Percentiles rank a stretch among this genome's conserved stretches.
These are phyloP conservation scores for Hypomyces perniciosus DNA, from an alignment of 2,329 filamentous ascomycete species.

Conservation along the genomic window DNA sequence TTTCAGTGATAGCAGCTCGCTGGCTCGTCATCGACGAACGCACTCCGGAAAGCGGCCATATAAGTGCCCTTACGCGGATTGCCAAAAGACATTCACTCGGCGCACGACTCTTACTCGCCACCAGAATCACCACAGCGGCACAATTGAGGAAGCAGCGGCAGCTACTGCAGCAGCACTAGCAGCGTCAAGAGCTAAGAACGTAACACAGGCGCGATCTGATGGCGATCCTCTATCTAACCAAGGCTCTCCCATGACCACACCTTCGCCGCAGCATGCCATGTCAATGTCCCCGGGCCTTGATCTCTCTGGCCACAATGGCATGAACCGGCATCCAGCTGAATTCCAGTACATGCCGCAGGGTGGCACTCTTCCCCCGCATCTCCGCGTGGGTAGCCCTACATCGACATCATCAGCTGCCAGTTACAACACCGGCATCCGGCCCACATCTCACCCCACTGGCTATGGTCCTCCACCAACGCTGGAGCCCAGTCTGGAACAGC, in stretches of 20 bases:
- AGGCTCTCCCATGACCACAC: conserved; percentile 70
- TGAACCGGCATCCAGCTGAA: conserved; percentile 59
- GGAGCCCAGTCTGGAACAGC: conserved; percentile 77
- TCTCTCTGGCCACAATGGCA: conserved; percentile 59
- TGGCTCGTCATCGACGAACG: conserved; percentile 88
- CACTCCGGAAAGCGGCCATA: conserved; percentile 95
- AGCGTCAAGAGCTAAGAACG: conserved; percentile 36
- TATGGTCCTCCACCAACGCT: conserved; percentile 82
- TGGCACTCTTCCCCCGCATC: conserved; percentile 74
- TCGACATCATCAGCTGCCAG: conserved; percentile 58
- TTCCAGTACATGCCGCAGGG: conserved; percentile 68
- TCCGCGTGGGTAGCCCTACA: conserved; percentile 68
- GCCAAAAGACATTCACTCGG: conserved; percentile 96
- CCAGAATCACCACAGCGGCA: conserved; percentile 92
- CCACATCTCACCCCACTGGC: conserved; percentile 79
- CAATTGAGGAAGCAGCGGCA: conserved; percentile 85
- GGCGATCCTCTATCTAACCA: conserved; percentile 65
- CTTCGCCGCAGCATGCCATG: conserved; percentile 72
- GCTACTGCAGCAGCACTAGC: conserved; percentile 84
- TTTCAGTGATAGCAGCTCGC: conserved; percentile 92
- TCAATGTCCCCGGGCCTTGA: conserved; percentile 77
- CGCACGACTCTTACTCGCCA: conserved; percentile 92
- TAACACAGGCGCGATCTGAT: conserved; percentile 55
- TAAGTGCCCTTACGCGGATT: conserved; percentile 95
- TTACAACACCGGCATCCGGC: conserved; percentile 47